These are phyloP conservation scores for Cordyceps tenuipes DNA, from an alignment of 2,329 filamentous ascomycete species.

Conservation along the genomic window DNA sequence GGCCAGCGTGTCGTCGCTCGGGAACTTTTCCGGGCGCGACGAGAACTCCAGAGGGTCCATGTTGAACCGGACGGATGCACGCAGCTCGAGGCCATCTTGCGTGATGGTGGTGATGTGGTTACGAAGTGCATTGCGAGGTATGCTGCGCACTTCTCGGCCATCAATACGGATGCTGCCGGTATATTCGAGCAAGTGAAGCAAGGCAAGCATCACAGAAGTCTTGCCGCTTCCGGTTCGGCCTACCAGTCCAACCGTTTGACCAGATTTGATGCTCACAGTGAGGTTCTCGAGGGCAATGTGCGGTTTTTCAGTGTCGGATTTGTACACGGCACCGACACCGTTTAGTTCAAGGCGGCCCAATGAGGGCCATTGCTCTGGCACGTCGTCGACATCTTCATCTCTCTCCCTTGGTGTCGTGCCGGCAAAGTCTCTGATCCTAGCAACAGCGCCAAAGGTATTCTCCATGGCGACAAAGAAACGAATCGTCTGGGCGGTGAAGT, in stretches of 20 bases:
- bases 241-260: not conserved
- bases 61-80: not conserved
- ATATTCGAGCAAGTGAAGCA: conserved; percentile 2
- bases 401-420: not conserved
- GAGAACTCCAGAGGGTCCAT: not conserved
- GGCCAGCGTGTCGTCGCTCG: not conserved
- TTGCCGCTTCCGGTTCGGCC: conserved; percentile 8
- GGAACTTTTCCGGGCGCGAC: not conserved
- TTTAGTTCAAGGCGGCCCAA: not conserved
- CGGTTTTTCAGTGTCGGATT: not conserved
- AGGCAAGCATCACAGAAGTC: not conserved
- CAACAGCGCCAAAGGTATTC: conserved; percentile 3
- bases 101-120: conserved; percentile 4
- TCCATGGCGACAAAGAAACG: conserved; percentile 18
- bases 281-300: not conserved
- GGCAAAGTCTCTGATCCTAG: not conserved
- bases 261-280: not conserved
- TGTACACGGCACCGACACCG: conserved; percentile 2
- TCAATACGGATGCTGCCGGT: conserved; percentile 5
- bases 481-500: conserved; percentile 18
- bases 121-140: not conserved
- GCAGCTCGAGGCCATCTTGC: not conserved
- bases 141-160: not conserved
- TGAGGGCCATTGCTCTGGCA: not conserved
- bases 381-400: not conserved